Evolutionary conservation across 2,329 filamentous ascomycete genomes (phyloP), one percentile per base, ranked within the genome.

Genomic region (Cordyceps farinosa): DNA sequence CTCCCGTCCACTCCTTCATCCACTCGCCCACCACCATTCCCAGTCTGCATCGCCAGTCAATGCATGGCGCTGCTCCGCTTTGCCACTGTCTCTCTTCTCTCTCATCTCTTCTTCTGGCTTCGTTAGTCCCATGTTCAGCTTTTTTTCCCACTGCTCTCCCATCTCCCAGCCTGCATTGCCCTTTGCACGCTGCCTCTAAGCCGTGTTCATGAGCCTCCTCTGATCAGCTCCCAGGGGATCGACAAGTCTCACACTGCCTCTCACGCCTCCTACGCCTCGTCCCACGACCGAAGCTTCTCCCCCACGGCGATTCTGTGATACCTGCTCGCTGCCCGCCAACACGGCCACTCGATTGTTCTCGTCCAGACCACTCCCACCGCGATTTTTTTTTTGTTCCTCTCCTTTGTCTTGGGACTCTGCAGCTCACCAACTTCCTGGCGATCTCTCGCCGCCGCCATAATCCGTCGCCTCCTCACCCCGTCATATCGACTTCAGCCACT

Each of bases 1-100:
- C 38, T 29, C 22, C 36, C 52, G 36, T 55, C 38, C 53, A 36
- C 11, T 29, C 48, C 15, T 51, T 51, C 48, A 34, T 51, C 30
- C 48, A 51, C 54, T 47, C 55, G 22, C 27, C 55, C 55, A 58
- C 55, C 45, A 38, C 55, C 55, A 48, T 36, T 44, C 48, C 36
- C 58, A 61, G 44, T 53, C 58, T 54, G 58, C 48, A 61, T 54
- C 40, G 30, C 38, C 36, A 53, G 48, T 61, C 17, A 54, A 34
- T 61, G 48, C 48, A 61, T 61, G 58, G 58, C 30, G 48, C 50
- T 53, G 58, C 58, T 61, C 58, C 58, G 58, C 50, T 61, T 61
- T 45, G 56, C 44, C 56, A 27, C 56, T 51, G 38, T 27, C 38
- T 45, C 30, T 61, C 9, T 53, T 54, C 40, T 61, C 58, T 61